Evolutionary conservation across 352 stramenopile genomes (phyloP), one percentile per base, ranked within the genome.

Genomic region (Salisapilia sapeloensis): DNA sequence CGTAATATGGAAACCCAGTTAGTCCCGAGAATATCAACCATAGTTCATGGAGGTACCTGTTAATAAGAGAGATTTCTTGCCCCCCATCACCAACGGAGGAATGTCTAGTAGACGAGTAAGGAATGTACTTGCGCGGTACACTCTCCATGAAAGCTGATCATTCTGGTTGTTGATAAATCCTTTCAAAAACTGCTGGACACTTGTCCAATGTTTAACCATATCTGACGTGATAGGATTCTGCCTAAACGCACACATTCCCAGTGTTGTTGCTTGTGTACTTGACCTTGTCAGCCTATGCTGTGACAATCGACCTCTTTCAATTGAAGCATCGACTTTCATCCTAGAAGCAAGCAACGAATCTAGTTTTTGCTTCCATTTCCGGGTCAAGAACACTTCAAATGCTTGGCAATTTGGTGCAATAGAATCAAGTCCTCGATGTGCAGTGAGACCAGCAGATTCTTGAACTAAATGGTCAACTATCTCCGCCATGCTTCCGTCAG

Each of bases 331-430:
- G 28, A 15, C 6, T 38, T 42, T 48, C 14, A 43, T 33, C 45
- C 35, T 50, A 0, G 50, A 53, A 16, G 52, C 48, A 28, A 62
- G 59, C 17, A 90, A 50, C 8, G 53, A 62, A 21, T 76, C 41
- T 35, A 87, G 93, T 40, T 92, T 79, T 17, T 61, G 62, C 25
- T 82, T 71, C 61, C 86, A 95, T 32, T 67, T 67, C 14, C 64
- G 50, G 30, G 77, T 94, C 34, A 93, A 55, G 39, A 94, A 95
- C n/a, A 97, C 49, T 42, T 94, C 67, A 44, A 96, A 97, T 0
- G 62, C 54, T 49, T 96, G 89, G 33, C 80, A 81, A n/a, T 89
- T 66, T 0, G 57, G 53, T n/a, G 83, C 44, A 6, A 60, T 63
- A 18, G 60, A 75, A 25, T 94, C 79, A 5, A 96, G 46, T 6